Evolutionary conservation across 148 eudicot genomes (phyloP), one percentile per base, ranked within the genome.

Genomic region (Fagopyrum tataricum): DNA sequence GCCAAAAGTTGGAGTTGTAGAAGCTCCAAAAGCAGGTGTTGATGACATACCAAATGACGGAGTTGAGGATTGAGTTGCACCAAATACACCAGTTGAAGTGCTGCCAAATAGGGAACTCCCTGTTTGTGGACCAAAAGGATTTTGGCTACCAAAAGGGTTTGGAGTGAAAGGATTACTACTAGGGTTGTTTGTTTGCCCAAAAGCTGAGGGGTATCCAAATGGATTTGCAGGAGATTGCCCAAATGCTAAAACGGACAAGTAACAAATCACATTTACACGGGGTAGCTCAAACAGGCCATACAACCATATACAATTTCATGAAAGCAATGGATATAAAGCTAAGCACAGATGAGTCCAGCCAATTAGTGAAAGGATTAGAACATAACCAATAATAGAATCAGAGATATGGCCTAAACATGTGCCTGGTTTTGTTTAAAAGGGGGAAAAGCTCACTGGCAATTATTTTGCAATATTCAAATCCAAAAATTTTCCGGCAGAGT

Each of bases 81-180:
- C 98, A 85, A 95, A 95, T 24, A 90, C 97, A 70, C 97, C 96
- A 44, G 98, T 95, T 66, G 96, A 90, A 75, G 88, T 91, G 79
- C 87, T 82, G 68, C 97, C 97, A 82, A 95, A 95, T 74, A 88
- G 75, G 69, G 97, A 90, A 75, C 89, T 75, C 72, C 97, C 98
- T 6, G 97, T 80, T 71, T 87, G 98, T 8, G 96, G 74, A 44
- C 98, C 97, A 75, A 93, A 93, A 46, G 93, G 90, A 62, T 82
- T 84, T 23, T 88, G 75, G 75, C 84, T 85, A 75, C 93, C 96
- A 74, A 93, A 93, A 42, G 98, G 90, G 74, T 89, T 87, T 51
- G 97, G 88, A 71, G 96, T 88, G 80, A 95, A 95, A 11, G 98
- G 96, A 77, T 95, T 91, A 81, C 68, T 91, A 59, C 77, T 79